Percentiles rank a stretch among this genome's conserved stretches.
phyloP scores from a whole-genome alignment of 2,329 filamentous ascomycete species.

The Aphanocladium album region DNA sequence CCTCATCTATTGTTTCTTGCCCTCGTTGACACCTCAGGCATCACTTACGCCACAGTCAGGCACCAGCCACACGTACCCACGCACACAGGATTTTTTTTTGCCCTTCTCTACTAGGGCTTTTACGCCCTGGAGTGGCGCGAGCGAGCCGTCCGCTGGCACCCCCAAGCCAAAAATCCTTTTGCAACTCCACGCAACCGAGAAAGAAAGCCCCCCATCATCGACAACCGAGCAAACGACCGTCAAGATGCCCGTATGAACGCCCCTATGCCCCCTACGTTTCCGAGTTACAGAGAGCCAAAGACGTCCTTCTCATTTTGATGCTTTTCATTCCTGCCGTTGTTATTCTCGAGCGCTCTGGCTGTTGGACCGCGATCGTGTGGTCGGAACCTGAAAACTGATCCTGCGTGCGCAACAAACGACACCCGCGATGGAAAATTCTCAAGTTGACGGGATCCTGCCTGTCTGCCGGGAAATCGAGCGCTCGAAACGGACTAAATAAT shows the following conservation, averaged over 20 bases:
- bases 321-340: not conserved
- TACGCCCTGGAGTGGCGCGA: slow-evolving; percentile 26
- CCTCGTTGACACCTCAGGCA: slow-evolving; percentile 17
- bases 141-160: slow-evolving; percentile 16
- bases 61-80: slow-evolving; percentile 14
- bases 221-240: slow-evolving; percentile 29
- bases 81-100: not conserved
- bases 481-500: not conserved
- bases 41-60: slow-evolving; percentile 8
- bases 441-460: not conserved
- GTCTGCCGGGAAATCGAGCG: not conserved
- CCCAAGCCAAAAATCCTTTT: slow-evolving; percentile 29
- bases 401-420: not conserved
- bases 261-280: not conserved
- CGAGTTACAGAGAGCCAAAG: not conserved
- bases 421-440: not conserved
- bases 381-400: not conserved
- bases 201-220: slow-evolving; percentile 22
- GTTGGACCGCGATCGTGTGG: not conserved
- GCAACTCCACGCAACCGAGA: slow-evolving; percentile 25
- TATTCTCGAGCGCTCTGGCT: not conserved
- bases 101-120: slow-evolving; percentile 29
- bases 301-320: not conserved
- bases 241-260: slow-evolving; percentile 38
- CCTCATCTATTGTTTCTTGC: not conserved